A percentile compares a stretch with the other conserved stretches of the same genome.
Conservation (phyloP, 169 alveolate species). For the Eimeria sp. region DNA sequence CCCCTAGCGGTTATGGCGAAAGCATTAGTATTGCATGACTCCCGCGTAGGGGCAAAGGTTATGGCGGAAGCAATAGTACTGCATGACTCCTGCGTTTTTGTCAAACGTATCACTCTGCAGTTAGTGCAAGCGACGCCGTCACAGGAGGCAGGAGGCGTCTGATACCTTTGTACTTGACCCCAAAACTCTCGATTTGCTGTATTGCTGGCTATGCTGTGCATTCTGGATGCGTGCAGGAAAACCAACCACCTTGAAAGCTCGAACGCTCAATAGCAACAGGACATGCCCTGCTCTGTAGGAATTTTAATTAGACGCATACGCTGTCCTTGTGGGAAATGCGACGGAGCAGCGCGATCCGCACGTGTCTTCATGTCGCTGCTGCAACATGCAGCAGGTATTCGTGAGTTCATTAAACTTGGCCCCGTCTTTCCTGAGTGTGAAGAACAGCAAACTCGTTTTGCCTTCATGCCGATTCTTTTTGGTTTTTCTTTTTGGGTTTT, state of each 20-base stretch:
- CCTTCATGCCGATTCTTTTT: slow-evolving; percentile 10
- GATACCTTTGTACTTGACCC: neutral
- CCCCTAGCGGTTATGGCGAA: neutral
- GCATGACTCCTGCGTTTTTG: neutral
- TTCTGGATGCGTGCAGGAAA: slow-evolving; percentile 7
- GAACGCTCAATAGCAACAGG: neutral
- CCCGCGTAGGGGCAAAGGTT: neutral
- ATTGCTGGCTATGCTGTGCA: slow-evolving; percentile 8
- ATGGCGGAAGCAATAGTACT: neutral
- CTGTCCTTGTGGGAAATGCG: neutral
- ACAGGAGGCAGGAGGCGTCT: neutral
- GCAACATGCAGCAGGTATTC: slow-evolving; percentile 9
- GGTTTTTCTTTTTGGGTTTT: neutral
- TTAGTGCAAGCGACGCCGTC: neutral
- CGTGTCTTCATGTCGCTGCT: neutral
- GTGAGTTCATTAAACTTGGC: neutral
- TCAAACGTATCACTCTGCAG: neutral
- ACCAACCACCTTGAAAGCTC: slow-evolving; percentile 17
- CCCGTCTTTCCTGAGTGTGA: neutral
- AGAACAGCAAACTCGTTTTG: neutral
- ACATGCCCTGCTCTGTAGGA: neutral
- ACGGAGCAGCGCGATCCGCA: neutral
- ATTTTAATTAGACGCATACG: neutral
- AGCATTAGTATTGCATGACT: neutral
- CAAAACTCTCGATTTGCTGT: neutral